A percentile compares a stretch with the other conserved stretches of the same genome.
Conservation (phyloP, 176 grass and related monocot species). For the Juncus effusus region DNA sequence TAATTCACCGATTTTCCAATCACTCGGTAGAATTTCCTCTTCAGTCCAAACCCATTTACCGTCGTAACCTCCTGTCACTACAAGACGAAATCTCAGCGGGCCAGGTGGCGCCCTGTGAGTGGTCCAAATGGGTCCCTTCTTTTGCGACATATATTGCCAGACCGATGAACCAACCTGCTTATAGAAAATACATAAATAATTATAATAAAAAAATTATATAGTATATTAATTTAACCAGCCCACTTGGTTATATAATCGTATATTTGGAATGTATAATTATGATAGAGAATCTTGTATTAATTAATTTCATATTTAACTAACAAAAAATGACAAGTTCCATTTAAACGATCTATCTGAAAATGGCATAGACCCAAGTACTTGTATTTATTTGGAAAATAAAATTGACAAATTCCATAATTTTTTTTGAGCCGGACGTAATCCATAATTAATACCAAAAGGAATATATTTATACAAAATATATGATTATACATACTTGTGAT, state of each 20-base stretch:
- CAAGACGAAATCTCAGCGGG: slow-evolving; percentile 39
- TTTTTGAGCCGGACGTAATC: no score
- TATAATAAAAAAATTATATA: background rate
- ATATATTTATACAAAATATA: background rate
- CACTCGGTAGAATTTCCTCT: slow-evolving; percentile 43
- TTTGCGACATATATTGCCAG: slow-evolving; percentile 42
- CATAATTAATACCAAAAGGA: no score
- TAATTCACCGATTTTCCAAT: slow-evolving; percentile 39
- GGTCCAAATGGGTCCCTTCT: slow-evolving; percentile 34
- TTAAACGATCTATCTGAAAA: slow-evolving; percentile 17
- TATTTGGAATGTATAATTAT: background rate
- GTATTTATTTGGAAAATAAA: slow-evolving; percentile 12
- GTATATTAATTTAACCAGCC: no score
- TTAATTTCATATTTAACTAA: background rate
- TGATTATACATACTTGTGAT: slow-evolving; percentile 21
- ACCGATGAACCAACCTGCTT: slow-evolving; percentile 42
- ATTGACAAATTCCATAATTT: slow-evolving; percentile 10
- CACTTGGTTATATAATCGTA: no score
- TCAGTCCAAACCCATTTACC: slow-evolving; percentile 55
- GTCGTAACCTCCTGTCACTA: slow-evolving; percentile 45
- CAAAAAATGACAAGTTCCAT: slow-evolving; percentile 7
- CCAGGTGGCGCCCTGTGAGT: slow-evolving; percentile 26
- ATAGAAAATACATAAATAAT: slow-evolving; percentile 9
- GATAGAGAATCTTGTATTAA: slow-evolving; percentile 1
- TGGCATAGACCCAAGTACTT: slow-evolving; percentile 14